Conservation (phyloP, 306 rosid genomes). For the Castanospermum australe region DNA sequence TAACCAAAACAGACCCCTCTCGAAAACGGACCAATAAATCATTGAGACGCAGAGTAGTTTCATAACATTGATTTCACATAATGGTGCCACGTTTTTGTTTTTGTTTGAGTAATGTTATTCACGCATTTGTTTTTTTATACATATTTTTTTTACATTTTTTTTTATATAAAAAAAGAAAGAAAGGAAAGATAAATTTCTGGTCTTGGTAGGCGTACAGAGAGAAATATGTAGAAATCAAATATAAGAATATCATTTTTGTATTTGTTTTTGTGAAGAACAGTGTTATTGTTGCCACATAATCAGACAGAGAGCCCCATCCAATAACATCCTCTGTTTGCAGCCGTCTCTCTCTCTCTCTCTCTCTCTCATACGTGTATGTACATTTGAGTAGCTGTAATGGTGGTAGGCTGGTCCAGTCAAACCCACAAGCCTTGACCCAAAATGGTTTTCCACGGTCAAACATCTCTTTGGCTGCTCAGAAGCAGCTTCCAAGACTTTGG, state of each 20-base stretch:
- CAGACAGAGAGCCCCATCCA: background rate
- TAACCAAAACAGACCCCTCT: background rate
- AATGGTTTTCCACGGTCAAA: conserved; percentile 80
- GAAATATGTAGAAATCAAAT: no score
- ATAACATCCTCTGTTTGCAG: conserved; percentile 4
- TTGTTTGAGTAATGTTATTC: no score
- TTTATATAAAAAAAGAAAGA: no score
- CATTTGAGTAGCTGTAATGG: no score
- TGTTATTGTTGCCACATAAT: background rate
- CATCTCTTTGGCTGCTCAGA: conserved; percentile 56
- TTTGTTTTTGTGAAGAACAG: no score
- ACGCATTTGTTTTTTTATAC: no score
- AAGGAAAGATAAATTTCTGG: no score
- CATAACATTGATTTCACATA: background rate
- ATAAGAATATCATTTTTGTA: no score
- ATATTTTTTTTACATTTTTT: no score
- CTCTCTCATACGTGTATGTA: no score
- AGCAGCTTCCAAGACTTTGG: conserved; percentile 40
- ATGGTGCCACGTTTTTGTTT: no score
- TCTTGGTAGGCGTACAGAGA: no score
- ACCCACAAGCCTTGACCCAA: conserved; percentile 80
- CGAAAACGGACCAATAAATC: conserved; percentile 25
- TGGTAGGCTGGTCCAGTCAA: conserved; percentile 64
- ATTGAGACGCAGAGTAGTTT: background rate
- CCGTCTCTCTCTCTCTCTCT: conserved; percentile 4